Conservation (phyloP, 306 rosid genomes). For the Sphenostylis stenocarpa region DNA sequence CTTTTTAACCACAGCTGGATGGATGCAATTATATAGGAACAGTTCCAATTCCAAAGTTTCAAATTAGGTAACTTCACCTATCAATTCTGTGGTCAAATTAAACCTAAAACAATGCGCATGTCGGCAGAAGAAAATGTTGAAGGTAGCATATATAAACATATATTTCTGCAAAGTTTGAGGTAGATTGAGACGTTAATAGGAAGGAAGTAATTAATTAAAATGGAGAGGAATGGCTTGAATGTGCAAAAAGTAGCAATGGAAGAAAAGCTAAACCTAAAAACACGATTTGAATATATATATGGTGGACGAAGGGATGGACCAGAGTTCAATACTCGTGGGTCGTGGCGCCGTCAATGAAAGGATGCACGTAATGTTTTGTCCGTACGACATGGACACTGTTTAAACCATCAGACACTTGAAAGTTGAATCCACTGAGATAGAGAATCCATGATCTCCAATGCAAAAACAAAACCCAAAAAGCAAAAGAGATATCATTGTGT, state of each 20-base stretch:
- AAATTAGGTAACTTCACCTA: too few species aligned
- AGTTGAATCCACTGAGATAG: not conserved
- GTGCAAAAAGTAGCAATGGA: not conserved
- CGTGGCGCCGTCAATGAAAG: constrained; percentile 41
- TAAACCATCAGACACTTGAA: constrained; percentile 33
- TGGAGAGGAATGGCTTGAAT: not conserved
- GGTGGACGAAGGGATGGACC: constrained; percentile 31
- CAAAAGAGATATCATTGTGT: constrained; percentile 24
- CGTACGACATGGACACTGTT: constrained; percentile 40
- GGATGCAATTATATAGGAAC: not conserved
- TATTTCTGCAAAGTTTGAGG: not conserved
- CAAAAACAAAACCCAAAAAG: constrained; percentile 22
- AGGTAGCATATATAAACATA: not conserved
- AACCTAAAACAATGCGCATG: not conserved
- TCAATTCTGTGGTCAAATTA: too few species aligned
- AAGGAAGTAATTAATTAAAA: not conserved
- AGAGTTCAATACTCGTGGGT: constrained; percentile 26
- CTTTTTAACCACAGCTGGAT: not conserved
- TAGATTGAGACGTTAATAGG: not conserved
- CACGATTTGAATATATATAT: constrained; percentile 16
- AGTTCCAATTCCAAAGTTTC: not conserved
- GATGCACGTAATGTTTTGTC: constrained; percentile 27
- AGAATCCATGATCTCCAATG: not conserved
- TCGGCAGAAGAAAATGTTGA: not conserved
- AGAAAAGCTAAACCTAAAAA: constrained; percentile 12